These are phyloP conservation scores for Anthostomella pinea DNA, from an alignment of 2,329 filamentous ascomycete genomes.

Conservation along the genomic window DNA sequence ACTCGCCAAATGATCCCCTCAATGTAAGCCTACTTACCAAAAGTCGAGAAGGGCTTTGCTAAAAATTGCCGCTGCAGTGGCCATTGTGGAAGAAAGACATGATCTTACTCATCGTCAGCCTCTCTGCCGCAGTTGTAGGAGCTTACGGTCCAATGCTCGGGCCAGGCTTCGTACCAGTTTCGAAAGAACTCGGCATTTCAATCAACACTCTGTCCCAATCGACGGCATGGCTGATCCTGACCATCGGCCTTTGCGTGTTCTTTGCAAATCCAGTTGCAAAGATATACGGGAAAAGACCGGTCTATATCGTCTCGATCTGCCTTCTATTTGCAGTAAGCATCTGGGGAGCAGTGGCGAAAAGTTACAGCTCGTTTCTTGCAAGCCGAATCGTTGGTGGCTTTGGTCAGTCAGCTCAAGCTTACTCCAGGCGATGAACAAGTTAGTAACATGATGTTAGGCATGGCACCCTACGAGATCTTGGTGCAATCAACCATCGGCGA, in stretches of 20 bases:
- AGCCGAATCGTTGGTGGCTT: too few relatives aligned
- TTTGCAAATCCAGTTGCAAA: slow-evolving; percentile 29
- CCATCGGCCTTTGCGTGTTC: slow-evolving; percentile 33
- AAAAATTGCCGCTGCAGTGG: slow-evolving; percentile 40
- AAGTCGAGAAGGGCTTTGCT: not conserved
- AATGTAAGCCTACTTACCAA: slow-evolving; percentile 34
- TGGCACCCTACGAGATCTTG: too few relatives aligned
- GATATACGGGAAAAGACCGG: slow-evolving; percentile 32
- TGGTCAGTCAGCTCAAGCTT: too few relatives aligned
- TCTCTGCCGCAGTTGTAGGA: slow-evolving; percentile 35
- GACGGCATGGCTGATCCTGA: slow-evolving; percentile 32
- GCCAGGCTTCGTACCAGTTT: slow-evolving; percentile 33
- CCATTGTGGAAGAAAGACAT: slow-evolving; percentile 38
- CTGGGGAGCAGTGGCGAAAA: too few relatives aligned
- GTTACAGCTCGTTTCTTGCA: slow-evolving; percentile 6
- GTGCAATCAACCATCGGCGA: too few relatives aligned
- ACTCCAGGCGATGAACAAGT: too few relatives aligned
- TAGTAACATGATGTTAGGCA: too few relatives aligned
- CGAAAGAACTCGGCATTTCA: slow-evolving; percentile 29
- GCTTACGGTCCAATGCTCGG: slow-evolving; percentile 36
- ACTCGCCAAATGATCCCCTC: slow-evolving; percentile 47
- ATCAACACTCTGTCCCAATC: slow-evolving; percentile 33
- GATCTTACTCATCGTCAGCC: slow-evolving; percentile 36
- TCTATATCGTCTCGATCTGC: slow-evolving; percentile 32
- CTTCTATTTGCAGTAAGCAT: slow-evolving; percentile 32